Base-by-base conservation (phyloP, 106 monocot species). In the Phalaenopsis aphrodite region DNA sequence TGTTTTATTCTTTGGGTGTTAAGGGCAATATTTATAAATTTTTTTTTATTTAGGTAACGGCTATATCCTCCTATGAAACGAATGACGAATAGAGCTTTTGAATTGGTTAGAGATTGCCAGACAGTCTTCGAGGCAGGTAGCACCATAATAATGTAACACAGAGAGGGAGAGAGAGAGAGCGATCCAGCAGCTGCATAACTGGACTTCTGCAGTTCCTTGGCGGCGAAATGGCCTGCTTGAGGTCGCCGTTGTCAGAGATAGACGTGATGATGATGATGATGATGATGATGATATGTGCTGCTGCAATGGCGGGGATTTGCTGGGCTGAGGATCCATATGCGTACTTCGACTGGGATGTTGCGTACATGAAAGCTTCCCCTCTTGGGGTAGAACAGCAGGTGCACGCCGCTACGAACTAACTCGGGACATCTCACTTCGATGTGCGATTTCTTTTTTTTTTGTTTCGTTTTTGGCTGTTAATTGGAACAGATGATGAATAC, bases 371-470 rank as follows among this genome's bases (percentile, higher is more conserved):
- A 42, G 88, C 84, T 9, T 81, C 96, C 11, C 96, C 96, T 0
- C 87, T 96, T 49, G 96, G 96, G 21, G 90, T 91, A 41, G 78
- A 86, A 36, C 93, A 93, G 71, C 75, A 93, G 93, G 96, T 96
- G 37, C 49, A 21, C 38, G 38, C 24, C 23, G 19, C 82, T 64
- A 5, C 30, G 61, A 61, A 61, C 68, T 69, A 9, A 19, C 5
- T 66, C 42, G 1, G 6, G 17, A 38, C 3, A 18, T 45, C 9
- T 56, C 19, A 5, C 17, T 41, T 41, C 69, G 12, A 16, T 18
- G 23, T 4, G 42, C 14, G 36, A 30, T 69, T 69, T 69, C 16
- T 69, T 18, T 36, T 1, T 1, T 3, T 36, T 14, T 30, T 0
- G 30, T 37, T 69, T 37, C 38, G 5, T 37, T 36, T 69, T 69